phyloP scores from a whole-genome alignment of 2,329 filamentous ascomycete species.

The Sporothrix inflata region DNA sequence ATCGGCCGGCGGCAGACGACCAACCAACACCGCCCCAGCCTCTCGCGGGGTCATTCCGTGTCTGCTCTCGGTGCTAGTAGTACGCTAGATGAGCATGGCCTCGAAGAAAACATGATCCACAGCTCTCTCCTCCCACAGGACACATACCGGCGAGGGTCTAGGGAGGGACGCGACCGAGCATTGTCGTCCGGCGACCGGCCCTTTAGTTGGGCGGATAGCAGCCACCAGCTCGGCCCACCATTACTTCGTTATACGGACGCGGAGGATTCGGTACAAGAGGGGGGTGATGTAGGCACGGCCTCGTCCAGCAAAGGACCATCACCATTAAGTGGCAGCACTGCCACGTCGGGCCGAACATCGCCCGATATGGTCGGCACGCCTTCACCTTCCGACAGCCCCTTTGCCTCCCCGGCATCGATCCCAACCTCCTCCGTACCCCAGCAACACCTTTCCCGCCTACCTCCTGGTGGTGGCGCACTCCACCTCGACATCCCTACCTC shows the following conservation, averaged over 20 bases:
- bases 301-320: neutral
- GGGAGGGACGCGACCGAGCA: conserved; percentile 45
- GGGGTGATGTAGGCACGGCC: neutral
- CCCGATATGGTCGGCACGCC: neutral
- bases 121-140: conserved; percentile 31
- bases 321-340: neutral
- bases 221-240: conserved; percentile 15
- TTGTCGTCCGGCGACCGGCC: conserved; percentile 52
- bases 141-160: neutral
- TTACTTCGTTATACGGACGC: conserved; percentile 21
- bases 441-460: neutral
- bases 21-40: neutral
- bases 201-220: conserved; percentile 29
- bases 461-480: conserved; percentile 35
- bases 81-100: neutral
- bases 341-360: neutral
- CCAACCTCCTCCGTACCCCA: neutral
- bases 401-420: neutral
- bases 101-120: conserved; percentile 30
- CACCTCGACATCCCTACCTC: conserved; percentile 51
- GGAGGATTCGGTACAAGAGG: neutral
- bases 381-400: neutral
- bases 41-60: conserved; percentile 38
- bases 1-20: conserved; percentile 64
- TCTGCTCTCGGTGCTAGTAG: conserved; percentile 35